These are phyloP conservation scores for Verticillium klebahnii DNA, from an alignment of 2,329 filamentous ascomycete genomes.

Conservation along the genomic window DNA sequence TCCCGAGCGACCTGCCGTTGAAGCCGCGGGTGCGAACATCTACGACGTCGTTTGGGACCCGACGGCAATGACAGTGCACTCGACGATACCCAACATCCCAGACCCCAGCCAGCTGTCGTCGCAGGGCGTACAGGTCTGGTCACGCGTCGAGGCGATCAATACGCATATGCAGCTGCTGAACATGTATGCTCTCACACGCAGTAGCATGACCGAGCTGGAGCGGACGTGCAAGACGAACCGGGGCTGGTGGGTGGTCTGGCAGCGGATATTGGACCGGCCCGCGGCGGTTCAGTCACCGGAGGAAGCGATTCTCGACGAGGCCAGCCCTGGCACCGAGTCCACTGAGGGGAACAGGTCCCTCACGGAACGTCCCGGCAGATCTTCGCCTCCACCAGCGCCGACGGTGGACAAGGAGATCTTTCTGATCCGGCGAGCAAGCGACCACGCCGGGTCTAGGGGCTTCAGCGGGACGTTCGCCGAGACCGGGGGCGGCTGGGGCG, in stretches of 20 bases:
- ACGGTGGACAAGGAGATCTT: constrained; percentile 54
- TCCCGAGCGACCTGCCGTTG: constrained; percentile 41
- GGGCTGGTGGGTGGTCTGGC: constrained; percentile 70
- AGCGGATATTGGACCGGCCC: constrained; percentile 41
- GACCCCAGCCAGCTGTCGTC: constrained; percentile 22
- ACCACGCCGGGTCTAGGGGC: constrained; percentile 39
- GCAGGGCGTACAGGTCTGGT: constrained; percentile 37
- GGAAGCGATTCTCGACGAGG: neutral
- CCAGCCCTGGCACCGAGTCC: neutral
- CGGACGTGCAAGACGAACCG: constrained; percentile 61
- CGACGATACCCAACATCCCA: constrained; percentile 64
- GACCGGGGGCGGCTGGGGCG: constrained; percentile 39
- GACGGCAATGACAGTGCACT: constrained; percentile 49
- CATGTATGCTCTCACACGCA: constrained; percentile 44
- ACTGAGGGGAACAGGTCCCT: neutral
- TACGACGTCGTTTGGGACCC: constrained; percentile 63
- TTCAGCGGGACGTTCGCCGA: constrained; percentile 28
- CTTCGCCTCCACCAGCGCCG: neutral
- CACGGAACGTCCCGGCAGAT: neutral
- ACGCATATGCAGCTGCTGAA: constrained; percentile 62
- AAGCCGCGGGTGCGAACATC: constrained; percentile 36
- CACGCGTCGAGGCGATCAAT: constrained; percentile 57
- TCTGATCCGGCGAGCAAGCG: constrained; percentile 55
- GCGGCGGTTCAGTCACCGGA: constrained; percentile 10
- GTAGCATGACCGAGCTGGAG: constrained; percentile 43